Base-by-base conservation (phyloP, 768 basidiomycete genomes). In the Omphalotus guepiniiformis region DNA sequence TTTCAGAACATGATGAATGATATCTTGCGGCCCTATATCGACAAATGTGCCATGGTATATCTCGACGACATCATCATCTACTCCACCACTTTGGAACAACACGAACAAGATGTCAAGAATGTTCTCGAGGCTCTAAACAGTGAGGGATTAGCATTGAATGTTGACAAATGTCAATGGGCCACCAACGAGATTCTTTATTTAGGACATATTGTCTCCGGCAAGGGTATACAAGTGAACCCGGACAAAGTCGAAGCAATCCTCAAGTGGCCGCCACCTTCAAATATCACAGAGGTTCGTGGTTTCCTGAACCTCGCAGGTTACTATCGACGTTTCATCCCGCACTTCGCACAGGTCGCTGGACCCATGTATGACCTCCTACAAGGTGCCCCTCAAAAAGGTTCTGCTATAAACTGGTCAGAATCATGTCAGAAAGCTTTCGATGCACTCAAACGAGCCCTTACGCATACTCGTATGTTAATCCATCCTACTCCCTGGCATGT, bases 21-120 rank as follows among this genome's bases (percentile, higher is more conserved):
- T 32, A 52, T 65, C n/a, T 52, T 66, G n/a, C 3, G 49, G 2
- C 53, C 58, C 26, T 35, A 64, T 8, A 48, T 67, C 11, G 63
- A 67, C 48, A 37, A 53, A 0, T 44, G 47, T 13, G 58, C 64
- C 11, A 54, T 69, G 15, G 61, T 70, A 3, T 70, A 69, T 50
- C 45, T 69, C 2, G 67, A 67, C 39, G 63, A 67, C 51, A 63
- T 67, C 36, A 58, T 68, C 7, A 57, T 69, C 46, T 68, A 60
- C 54, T 64, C 68, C 1, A 44, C 61, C 1, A 54, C 47, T 39
- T 7, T 55, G 0, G 52, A 58, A 2, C 30, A 61, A 29, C 67
- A 66, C 27, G 25, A 49, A 0, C 1, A 45, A 27, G n/a, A 49
- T 13, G 52, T 55, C 3, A 22, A 39, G 3, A 29, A 50, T 25